Conservation (phyloP, 139 green algal genomes). For the Micromonas commoda region DNA sequence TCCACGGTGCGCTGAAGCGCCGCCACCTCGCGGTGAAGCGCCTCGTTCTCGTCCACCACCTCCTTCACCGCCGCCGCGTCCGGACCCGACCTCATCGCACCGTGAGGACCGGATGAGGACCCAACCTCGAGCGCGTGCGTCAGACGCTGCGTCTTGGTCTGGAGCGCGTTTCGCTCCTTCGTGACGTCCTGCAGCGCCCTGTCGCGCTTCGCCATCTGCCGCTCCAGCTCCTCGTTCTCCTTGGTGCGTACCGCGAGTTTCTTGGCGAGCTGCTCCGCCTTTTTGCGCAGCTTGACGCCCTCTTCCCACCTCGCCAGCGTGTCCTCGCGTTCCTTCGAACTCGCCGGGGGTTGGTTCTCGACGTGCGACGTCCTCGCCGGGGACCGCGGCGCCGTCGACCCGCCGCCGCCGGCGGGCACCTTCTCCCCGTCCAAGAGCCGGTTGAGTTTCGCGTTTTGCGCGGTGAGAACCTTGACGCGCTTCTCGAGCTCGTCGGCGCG, state of each 20-base stretch:
- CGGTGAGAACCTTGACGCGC: conserved; percentile 3
- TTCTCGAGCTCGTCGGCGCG: conserved; percentile 28
- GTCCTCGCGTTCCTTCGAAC: background rate
- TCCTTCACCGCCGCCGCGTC: background rate
- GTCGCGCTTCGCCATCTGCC: background rate
- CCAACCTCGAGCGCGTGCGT: background rate
- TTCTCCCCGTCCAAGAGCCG: background rate
- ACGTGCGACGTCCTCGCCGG: background rate
- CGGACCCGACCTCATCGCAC: background rate
- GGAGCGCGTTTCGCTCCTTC: background rate
- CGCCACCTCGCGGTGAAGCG: background rate
- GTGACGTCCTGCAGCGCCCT: background rate
- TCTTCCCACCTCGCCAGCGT: conserved; percentile 16
- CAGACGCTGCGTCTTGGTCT: background rate
- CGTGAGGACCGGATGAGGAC: background rate
- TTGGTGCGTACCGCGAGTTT: background rate
- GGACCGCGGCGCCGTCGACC: background rate
- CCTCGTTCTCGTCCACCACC: background rate
- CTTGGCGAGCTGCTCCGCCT: background rate
- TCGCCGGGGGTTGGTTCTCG: background rate
- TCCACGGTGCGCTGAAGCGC: background rate
- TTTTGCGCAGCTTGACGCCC: background rate
- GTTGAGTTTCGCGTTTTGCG: conserved; percentile 4
- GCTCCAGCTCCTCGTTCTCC: background rate
- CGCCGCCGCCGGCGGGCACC: background rate